Conservation (phyloP, 345 rosid genomes). For the Anacardium occidentale region DNA sequence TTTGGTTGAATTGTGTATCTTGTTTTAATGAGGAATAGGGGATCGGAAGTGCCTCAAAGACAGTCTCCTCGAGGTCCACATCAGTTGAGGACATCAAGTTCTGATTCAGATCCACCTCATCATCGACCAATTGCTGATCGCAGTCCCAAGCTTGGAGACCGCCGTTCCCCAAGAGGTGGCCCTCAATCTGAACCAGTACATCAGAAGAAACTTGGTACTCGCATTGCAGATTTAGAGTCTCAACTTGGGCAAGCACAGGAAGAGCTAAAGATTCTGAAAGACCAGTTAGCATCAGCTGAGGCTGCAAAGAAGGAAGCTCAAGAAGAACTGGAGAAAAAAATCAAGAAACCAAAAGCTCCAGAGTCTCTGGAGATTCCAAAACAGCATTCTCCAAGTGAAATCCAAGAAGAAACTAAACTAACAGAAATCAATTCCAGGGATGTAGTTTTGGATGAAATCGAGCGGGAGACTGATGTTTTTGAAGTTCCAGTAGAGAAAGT, state of each 20-base stretch:
- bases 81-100: conserved; percentile 56
- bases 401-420: conserved; percentile 24
- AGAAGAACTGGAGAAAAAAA: conserved; percentile 55
- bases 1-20: not conserved
- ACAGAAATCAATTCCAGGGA: conserved; percentile 25
- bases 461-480: conserved; percentile 74
- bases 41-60: conserved; percentile 71
- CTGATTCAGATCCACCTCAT: conserved; percentile 50
- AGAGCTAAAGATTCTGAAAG: conserved; percentile 73
- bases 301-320: conserved; percentile 84
- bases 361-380: conserved; percentile 17
- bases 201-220: conserved; percentile 79
- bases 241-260: conserved; percentile 95
- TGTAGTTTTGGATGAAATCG: conserved; percentile 38
- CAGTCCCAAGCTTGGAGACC: conserved; percentile 69
- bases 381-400: conserved; percentile 24
- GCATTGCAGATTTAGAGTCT: conserved; percentile 81
- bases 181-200: conserved; percentile 54
- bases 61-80: conserved; percentile 62
- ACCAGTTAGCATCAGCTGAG: conserved; percentile 72
- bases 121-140: conserved; percentile 56
- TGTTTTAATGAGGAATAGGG: conserved; percentile 33
- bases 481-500: conserved; percentile 61
- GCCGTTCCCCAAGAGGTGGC: conserved; percentile 77
- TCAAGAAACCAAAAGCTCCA: conserved; percentile 36